Conservation (phyloP, 371 early-diverging fungal species). For the Mortierella sp. region DNA sequence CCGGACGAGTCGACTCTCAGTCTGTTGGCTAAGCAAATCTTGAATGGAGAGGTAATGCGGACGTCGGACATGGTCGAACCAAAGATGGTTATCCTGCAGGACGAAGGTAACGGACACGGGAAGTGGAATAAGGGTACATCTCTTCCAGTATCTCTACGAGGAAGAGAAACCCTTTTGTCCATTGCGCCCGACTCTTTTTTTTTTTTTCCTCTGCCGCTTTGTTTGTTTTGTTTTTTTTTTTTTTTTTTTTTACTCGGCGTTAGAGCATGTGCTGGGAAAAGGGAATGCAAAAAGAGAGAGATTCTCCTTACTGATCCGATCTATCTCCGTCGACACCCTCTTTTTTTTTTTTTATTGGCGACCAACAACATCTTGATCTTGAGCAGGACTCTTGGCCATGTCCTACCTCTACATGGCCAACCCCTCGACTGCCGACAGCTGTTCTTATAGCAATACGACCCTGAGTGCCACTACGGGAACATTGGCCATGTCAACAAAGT, state of each 20-base stretch:
- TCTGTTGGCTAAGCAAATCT: slow-evolving; percentile 64
- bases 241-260: neutral
- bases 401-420: slow-evolving; percentile 46
- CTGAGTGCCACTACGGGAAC: slow-evolving; percentile 43
- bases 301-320: neutral
- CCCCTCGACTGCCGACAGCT: slow-evolving; percentile 37
- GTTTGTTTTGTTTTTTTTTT: neutral
- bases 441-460: slow-evolving; percentile 38
- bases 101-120: slow-evolving; percentile 55
- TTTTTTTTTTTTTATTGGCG: neutral
- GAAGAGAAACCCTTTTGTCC: neutral
- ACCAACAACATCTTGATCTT: neutral
- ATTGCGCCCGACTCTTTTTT: no score
- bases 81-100: slow-evolving; percentile 66
- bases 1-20: slow-evolving; percentile 50
- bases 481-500: slow-evolving; percentile 50
- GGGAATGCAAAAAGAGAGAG: no score
- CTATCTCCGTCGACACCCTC: neutral
- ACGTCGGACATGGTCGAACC: slow-evolving; percentile 56
- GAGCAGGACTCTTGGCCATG: slow-evolving; percentile 42
- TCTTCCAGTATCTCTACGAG: no score
- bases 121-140: neutral
- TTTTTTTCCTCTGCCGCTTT: no score
- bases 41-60: slow-evolving; percentile 68
- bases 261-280: neutral